Percentiles rank a stretch among this genome's conserved stretches.
Evolutionary conservation across 306 rosid genomes (phyloP).

Genomic region (Oxytropis ochrocephala): DNA sequence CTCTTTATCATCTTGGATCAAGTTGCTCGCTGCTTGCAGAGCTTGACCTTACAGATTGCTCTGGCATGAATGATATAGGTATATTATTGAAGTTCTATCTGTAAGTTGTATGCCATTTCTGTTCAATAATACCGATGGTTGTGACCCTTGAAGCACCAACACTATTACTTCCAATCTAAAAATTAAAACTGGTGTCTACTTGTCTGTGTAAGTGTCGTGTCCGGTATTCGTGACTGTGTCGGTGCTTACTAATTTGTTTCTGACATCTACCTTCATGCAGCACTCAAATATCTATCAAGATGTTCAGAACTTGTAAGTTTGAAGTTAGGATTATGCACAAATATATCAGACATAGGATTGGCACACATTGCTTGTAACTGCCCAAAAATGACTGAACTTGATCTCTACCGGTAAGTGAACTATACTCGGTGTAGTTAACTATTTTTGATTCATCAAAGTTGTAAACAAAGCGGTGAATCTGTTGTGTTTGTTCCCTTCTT

Average conservation of each 20-base stretch:
- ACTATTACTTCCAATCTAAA: too few species aligned
- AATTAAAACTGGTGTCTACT: too few species aligned
- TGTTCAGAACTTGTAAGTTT: constrained; percentile 41
- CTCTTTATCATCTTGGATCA: constrained; percentile 43
- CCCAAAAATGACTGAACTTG: constrained; percentile 47
- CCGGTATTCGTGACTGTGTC: too few species aligned
- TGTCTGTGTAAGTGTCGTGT: too few species aligned
- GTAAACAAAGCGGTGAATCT: neutral
- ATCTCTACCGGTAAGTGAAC: constrained; percentile 58
- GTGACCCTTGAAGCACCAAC: too few species aligned
- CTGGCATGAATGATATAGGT: constrained; percentile 53
- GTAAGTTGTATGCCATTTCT: neutral
- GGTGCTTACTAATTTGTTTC: neutral
- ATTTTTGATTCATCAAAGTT: neutral
- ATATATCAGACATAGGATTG: constrained; percentile 61
- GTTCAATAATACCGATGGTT: neutral
- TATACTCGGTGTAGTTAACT: neutral
- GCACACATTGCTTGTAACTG: constrained; percentile 49
- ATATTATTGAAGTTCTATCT: neutral
- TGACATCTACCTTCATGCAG: constrained; percentile 25
- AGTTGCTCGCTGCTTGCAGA: constrained; percentile 45
- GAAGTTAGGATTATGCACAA: constrained; percentile 64
- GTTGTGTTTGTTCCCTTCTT: constrained; percentile 13
- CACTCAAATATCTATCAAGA: constrained; percentile 46
- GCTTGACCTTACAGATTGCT: constrained; percentile 68